These are phyloP conservation scores for Yarrowia sp. DNA, from an alignment of 805 yeast genomes.

Conservation along the genomic window DNA sequence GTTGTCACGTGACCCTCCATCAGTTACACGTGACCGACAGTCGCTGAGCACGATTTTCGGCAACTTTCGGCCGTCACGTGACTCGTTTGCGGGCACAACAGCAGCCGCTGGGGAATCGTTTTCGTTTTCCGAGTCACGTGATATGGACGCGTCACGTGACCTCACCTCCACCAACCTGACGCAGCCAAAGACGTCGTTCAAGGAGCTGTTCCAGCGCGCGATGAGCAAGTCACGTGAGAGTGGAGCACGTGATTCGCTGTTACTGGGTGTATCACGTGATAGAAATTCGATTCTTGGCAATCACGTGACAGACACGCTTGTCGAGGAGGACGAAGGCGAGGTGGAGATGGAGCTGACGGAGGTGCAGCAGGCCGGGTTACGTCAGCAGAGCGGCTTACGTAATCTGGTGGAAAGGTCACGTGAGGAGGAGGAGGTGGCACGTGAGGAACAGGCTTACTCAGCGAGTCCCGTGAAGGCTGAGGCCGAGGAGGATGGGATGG, in stretches of 20 bases:
- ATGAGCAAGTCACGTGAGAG: constrained; percentile 9
- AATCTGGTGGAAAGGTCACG: background rate
- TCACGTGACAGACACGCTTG: background rate
- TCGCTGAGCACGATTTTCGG: constrained; percentile 6
- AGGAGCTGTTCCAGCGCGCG: constrained; percentile 19
- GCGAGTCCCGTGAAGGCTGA: background rate
- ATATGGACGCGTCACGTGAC: background rate
- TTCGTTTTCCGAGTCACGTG: constrained; percentile 17
- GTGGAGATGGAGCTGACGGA: constrained; percentile 13
- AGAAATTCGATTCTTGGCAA: background rate
- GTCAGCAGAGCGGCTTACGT: background rate
- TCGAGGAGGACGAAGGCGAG: constrained; percentile 4
- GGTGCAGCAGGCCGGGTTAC: background rate
- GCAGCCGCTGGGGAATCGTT: background rate
- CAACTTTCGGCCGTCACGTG: constrained; percentile 20
- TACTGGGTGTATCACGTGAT: background rate
- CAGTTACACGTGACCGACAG: background rate
- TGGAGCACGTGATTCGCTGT: constrained; percentile 4
- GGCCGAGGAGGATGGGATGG: constrained; percentile 12
- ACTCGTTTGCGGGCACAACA: background rate
- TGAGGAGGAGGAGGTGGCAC: background rate
- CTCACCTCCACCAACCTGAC: background rate
- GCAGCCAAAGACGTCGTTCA: background rate
- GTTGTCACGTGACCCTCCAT: background rate
- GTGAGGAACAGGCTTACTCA: no score